Evolutionary conservation across 2,329 filamentous ascomycete species (phyloP).

Genomic region (Madurella fahalii): DNA sequence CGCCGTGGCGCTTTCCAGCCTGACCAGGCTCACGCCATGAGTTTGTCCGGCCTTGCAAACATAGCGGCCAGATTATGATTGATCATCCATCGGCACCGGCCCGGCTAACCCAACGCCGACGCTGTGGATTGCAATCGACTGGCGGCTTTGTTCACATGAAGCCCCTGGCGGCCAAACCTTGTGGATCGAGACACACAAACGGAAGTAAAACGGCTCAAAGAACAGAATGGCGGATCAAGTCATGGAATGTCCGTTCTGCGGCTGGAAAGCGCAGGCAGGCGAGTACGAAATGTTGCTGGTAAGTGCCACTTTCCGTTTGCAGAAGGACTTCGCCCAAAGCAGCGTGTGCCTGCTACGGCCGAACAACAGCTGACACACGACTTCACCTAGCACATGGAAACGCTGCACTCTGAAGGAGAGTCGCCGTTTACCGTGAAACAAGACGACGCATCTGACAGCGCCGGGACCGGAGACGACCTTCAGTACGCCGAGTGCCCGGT

Average conservation of each 20-base stretch:
- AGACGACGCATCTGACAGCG: slow-evolving; percentile 17
- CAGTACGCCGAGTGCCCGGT: slow-evolving; percentile 51
- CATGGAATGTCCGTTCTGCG: slow-evolving; percentile 36
- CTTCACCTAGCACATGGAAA: slow-evolving; percentile 29
- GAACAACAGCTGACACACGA: not conserved
- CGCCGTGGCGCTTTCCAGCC: not conserved
- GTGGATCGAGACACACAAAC: not conserved
- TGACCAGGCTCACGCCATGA: not conserved
- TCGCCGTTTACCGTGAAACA: slow-evolving; percentile 25
- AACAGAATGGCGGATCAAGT: slow-evolving; percentile 10
- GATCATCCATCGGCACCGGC: not conserved
- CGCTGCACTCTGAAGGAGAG: slow-evolving; percentile 27
- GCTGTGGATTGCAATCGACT: not conserved
- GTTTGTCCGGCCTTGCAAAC: not conserved
- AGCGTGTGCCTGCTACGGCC: not conserved
- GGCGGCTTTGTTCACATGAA: not conserved
- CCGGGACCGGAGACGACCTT: slow-evolving; percentile 28
- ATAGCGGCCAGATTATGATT: not conserved
- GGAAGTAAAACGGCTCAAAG: not conserved
- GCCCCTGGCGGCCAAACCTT: not conserved
- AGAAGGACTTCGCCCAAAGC: not conserved
- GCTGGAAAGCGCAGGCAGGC: slow-evolving; percentile 29
- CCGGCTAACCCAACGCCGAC: not conserved
- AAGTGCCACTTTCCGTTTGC: slow-evolving; percentile 16
- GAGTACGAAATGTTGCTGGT: slow-evolving; percentile 36